phyloP scores from a whole-genome alignment of 164 flowering plant genomes.

The Vitis vinifera region ASM3070453v1 NC_081811.1:22509001-22509500 shows the following conservation, averaged over 20 bases:
- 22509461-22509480: background rate
- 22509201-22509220: conserved; percentile 25
- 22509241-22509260: background rate
- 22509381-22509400: conserved; percentile 66
- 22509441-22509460: too few relatives aligned
- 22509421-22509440: conserved; percentile 25
- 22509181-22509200: conserved; percentile 65
- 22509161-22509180: conserved; percentile 88
- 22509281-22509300: background rate
- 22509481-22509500: background rate
- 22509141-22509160: conserved; percentile 5
- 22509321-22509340: conserved; percentile 15
- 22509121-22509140: background rate
- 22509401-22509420: conserved; percentile 81
- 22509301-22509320: conserved; percentile 17
- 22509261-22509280: background rate
- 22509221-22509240: conserved; percentile 40
- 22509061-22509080: too few relatives aligned
- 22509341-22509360: conserved; percentile 34
- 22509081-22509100: background rate
- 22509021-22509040: too few relatives aligned
- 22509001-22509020: too few relatives aligned
- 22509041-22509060: too few relatives aligned
- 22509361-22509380: conserved; percentile 45
- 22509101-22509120: too few relatives aligned